Base-by-base conservation (phyloP, 78 protist genomes). In the Dictyostelium citrinum region DNA sequence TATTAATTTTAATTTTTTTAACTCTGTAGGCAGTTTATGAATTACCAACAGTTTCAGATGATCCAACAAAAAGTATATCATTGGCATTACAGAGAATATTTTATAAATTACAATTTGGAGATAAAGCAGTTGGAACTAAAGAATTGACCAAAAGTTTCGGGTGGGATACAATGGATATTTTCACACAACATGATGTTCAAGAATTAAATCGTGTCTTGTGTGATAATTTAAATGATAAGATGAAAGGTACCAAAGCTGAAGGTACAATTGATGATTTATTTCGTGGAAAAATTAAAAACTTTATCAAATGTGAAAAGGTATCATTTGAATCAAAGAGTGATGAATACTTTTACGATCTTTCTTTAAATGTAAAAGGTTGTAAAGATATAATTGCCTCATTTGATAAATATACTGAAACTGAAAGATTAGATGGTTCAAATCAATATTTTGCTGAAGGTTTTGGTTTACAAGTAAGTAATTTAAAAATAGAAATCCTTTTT, bases 171-270 rank as follows among this genome's bases (percentile, higher is more conserved):
- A 4, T 29, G 51, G 99, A 99, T 29, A 61, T 98, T 22, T 98
- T 98, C 81, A 95, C 90, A 84, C 99, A 98, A 96, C 99, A 98
- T 83, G 99, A 99, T 85, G 99, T 99, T 41, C 98, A 97, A 51
- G 99, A 99, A 95, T 95, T 99, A 14, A 96, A 90, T 75, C 96
- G 99, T 3, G 99, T 99, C 60, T 92, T 99, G 12, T 90, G 95
- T 41, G 99, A 98, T 86, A 97, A 97, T 60, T 67, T 99, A 2
- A 99, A 98, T 83, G 97, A 90, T 31, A 98, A 98, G 88, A 97
- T 99, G 99, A 98, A 98, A 79, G 97, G 97, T 33, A 98, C 99
- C 22, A 58, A 37, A 5, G 98, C 91, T 2, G 99, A 98, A 31
- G 98, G 98, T 7, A 86, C 95, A 9, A 91, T 99, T 29, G 90